A percentile compares a stretch with the other conserved stretches of the same genome.
phyloP scores from a whole-genome alignment of 495 filamentous ascomycete genomes.

The Xylaria sp. region DNA sequence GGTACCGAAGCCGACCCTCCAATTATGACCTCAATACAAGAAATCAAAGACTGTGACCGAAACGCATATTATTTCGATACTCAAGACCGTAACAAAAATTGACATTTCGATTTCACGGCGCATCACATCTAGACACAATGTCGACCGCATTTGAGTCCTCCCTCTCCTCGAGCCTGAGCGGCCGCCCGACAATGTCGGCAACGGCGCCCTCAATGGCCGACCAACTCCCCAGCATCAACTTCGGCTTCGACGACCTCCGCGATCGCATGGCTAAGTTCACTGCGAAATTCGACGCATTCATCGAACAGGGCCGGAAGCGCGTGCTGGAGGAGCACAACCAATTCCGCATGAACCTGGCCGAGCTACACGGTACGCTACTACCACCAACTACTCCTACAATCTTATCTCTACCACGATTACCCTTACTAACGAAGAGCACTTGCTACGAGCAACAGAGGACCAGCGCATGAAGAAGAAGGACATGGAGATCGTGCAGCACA shows the following conservation, averaged over 20 bases:
- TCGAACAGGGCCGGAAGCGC: constrained; percentile 85
- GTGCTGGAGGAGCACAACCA: constrained; percentile 93
- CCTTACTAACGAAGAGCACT: constrained; percentile 17
- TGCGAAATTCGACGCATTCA: constrained; percentile 88
- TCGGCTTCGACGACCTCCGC: constrained; percentile 94
- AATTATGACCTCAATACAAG: background rate
- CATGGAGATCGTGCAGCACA: constrained; percentile 82
- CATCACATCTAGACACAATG: constrained; percentile 52
- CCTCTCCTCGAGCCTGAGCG: constrained; percentile 73
- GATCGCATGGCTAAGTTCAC: constrained; percentile 96
- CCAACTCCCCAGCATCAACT: constrained; percentile 87
- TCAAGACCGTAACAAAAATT: constrained; percentile 8
- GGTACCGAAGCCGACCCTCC: no score
- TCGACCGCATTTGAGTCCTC: constrained; percentile 77
- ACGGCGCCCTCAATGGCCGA: constrained; percentile 66
- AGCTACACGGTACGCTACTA: constrained; percentile 74
- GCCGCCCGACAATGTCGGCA: constrained; percentile 65
- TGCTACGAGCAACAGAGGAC: constrained; percentile 68
- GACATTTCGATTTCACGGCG: background rate
- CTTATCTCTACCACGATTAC: constrained; percentile 23
- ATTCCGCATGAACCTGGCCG: constrained; percentile 87
- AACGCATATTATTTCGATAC: constrained; percentile 20
- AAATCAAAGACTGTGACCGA: constrained; percentile 23
- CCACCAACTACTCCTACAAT: background rate
- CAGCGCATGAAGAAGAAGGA: constrained; percentile 86